Evolutionary conservation across 768 basidiomycete species (phyloP).

Genomic region (Astraeus odoratus): DNA sequence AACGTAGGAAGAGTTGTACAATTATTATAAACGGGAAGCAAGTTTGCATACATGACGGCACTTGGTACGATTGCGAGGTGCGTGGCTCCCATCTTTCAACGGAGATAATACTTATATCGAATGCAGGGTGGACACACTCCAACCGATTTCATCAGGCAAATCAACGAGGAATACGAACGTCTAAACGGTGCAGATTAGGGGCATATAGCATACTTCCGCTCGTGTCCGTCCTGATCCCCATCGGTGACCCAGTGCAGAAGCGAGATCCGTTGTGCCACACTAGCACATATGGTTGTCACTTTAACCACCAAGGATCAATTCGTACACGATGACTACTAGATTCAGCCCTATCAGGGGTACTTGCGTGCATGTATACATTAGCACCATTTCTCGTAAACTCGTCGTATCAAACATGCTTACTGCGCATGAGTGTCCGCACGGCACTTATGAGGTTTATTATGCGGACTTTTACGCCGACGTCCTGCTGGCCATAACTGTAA

Average conservation of each 20-base stretch:
- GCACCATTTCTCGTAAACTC: constrained; percentile 7
- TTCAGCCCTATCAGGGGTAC: constrained; percentile 91
- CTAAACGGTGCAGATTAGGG: constrained; percentile 41
- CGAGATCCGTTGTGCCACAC: constrained; percentile 8
- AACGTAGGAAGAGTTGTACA: constrained; percentile 75
- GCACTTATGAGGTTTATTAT: constrained; percentile 91
- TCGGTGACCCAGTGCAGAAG: constrained; percentile 11
- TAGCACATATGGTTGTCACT: constrained; percentile 11
- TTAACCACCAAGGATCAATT: constrained; percentile 61
- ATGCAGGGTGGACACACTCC: constrained; percentile 65
- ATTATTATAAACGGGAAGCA: constrained; percentile 62
- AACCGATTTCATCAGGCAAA: constrained; percentile 69
- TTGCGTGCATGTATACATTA: constrained; percentile 29
- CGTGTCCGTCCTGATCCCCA: constrained; percentile 1
- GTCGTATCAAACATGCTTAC: constrained; percentile 48
- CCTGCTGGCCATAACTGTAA: constrained; percentile 46
- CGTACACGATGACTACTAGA: constrained; percentile 80
- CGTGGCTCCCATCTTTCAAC: constrained; percentile 20
- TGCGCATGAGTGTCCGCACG: constrained; percentile 93
- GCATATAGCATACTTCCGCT: constrained; percentile 7
- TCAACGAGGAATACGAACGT: constrained; percentile 63
- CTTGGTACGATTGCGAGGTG: constrained; percentile 78
- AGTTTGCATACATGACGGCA: constrained; percentile 70
- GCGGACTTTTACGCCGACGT: constrained; percentile 74
- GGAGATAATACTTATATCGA: constrained; percentile 22